Evolutionary conservation across 495 filamentous ascomycete species (phyloP), one percentile per base, ranked within the genome.

Genomic region (Neurospora sp.): DNA sequence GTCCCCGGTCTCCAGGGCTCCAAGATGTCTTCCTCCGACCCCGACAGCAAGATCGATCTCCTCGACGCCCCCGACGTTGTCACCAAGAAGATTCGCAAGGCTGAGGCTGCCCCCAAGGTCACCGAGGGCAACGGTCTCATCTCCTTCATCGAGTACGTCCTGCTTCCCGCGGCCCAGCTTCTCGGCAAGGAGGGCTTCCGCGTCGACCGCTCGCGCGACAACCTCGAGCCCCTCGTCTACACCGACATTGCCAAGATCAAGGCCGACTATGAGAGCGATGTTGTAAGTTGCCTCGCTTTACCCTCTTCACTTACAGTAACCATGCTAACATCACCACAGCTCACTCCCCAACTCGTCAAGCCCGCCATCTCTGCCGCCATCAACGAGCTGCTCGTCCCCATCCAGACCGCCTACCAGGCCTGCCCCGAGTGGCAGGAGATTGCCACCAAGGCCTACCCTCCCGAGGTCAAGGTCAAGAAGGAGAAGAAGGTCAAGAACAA

Each of bases 1-100:
- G 90, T 98, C 8, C 89, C 93, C 0, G 95, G 96, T 18, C 82
- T 98, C 3, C 93, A 93, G 20, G 96, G 92, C 31, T 81, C 78
- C 42, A 97, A 97, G 84, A 95, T 92, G 90, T 88, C 86, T 73
- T 86, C 87, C 12, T 89, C 87, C 77, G 84, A 86, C 69, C 78
- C 76, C 48, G 91, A 93, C 77, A 91, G 87, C 69, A 97, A 99
- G 85, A 97, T 98, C 75, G 96, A 98, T 80, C 85, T 99, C 9
- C 87, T 99, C 6, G 96, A 99, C 75, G 48, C 87, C 0, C 82
- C 90, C 0, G 94, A 96, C 9, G 79, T 83, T 5, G 89, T 97
- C 4, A 80, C 83, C 71, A 91, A 89, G 83, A 97, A 98, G 86
- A 85, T 98, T 73, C 89, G 89, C 76, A 97, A 97, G 81, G 92